A percentile compares a stretch with the other conserved stretches of the same genome.
phyloP scores from a whole-genome alignment of 177 flowering plant genomes.

The Tripterygium wilfordii region DNA sequence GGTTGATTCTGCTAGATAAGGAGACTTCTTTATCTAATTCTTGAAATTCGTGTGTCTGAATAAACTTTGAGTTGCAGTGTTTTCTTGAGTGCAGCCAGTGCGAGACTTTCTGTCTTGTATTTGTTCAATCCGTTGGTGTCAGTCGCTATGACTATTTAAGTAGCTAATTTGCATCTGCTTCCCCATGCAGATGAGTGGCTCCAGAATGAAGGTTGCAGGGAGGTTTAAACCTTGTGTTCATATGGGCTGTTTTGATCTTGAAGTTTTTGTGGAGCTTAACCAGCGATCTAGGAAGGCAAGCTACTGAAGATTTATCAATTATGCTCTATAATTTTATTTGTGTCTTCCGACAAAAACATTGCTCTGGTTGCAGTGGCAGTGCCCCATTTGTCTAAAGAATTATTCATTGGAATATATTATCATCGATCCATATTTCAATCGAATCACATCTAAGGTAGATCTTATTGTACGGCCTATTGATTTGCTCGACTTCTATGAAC shows the following conservation, averaged over 20 bases:
- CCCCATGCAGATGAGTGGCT: conserved; percentile 80
- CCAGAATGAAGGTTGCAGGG: conserved; percentile 92
- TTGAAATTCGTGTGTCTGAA: no score
- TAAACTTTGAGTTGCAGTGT: no score
- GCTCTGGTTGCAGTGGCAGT: conserved; percentile 83
- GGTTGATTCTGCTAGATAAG: no score
- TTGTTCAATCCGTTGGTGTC: no score
- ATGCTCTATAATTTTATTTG: not conserved
- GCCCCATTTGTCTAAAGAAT: conserved; percentile 94
- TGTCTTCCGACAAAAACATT: not conserved
- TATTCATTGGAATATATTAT: conserved; percentile 76
- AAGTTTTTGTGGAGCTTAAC: conserved; percentile 86
- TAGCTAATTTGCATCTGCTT: not conserved
- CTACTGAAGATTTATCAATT: not conserved
- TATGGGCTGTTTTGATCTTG: conserved; percentile 98
- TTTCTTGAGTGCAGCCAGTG: no score
- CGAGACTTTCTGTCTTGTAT: no score
- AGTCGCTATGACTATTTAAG: no score
- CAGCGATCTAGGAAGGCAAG: conserved; percentile 95
- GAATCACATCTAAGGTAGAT: conserved; percentile 64
- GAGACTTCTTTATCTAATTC: no score
- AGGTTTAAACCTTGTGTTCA: conserved; percentile 90
- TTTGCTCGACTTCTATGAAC: no score
- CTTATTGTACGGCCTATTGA: no score
- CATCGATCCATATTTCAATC: conserved; percentile 93